Conservation (phyloP, 257 asterid species). For the Gynochthodes officinalis region DNA sequence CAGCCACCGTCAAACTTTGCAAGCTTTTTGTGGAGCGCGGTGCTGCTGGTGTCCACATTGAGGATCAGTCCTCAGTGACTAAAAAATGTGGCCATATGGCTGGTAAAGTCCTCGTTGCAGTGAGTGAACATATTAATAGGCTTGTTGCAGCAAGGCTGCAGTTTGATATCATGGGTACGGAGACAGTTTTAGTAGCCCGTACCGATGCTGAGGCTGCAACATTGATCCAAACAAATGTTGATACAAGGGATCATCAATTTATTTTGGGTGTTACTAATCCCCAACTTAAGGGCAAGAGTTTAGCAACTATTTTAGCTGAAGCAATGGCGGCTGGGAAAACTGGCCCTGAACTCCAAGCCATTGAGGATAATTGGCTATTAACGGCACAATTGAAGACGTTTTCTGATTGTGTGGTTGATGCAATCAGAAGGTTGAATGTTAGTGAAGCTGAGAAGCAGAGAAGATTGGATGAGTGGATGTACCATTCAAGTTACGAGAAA, state of each 20-base stretch:
- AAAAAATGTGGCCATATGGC: conserved; percentile 99
- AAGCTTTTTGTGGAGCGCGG: conserved; percentile 97
- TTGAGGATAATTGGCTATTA: conserved; percentile 81
- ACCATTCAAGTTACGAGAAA: conserved; percentile 53
- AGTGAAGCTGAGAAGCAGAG: conserved; percentile 60
- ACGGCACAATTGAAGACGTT: conserved; percentile 75
- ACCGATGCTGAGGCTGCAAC: conserved; percentile 93
- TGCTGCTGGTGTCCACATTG: conserved; percentile 96
- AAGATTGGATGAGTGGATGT: conserved; percentile 80
- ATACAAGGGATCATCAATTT: conserved; percentile 86
- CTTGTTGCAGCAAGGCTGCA: conserved; percentile 92
- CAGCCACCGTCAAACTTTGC: conserved; percentile 92
- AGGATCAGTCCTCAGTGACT: conserved; percentile 91
- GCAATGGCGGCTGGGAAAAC: conserved; percentile 85
- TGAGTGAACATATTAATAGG: conserved; percentile 83
- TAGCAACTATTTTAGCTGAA: conserved; percentile 62
- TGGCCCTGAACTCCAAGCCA: conserved; percentile 72
- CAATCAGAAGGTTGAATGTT: conserved; percentile 47
- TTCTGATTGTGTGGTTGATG: conserved; percentile 69
- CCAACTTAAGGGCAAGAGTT: conserved; percentile 50
- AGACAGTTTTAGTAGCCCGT: conserved; percentile 86
- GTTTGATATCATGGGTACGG: conserved; percentile 92
- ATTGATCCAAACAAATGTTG: conserved; percentile 83
- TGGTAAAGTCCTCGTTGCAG: conserved; percentile 85
- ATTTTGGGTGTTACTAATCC: conserved; percentile 79